These are phyloP conservation scores for Fusarium lyarnte DNA, from an alignment of 2,329 filamentous ascomycete genomes.

Conservation along the genomic window DNA sequence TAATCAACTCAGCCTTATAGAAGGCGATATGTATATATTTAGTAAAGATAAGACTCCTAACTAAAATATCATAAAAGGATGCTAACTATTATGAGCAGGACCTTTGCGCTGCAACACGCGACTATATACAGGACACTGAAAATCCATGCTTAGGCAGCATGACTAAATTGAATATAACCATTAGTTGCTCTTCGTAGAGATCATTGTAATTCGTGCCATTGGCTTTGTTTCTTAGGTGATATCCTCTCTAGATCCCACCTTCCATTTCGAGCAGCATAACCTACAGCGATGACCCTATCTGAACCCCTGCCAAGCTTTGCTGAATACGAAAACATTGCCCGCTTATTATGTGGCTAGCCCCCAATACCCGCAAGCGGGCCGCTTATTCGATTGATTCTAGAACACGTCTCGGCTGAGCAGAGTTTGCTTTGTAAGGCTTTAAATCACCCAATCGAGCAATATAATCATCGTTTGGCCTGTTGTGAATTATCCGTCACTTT, in stretches of 20 bases:
- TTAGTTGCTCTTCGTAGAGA: background rate
- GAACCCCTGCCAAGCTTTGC: background rate
- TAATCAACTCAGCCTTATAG: too few species aligned
- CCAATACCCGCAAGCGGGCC: background rate
- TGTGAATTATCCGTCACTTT: fast-evolving
- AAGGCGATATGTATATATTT: too few species aligned
- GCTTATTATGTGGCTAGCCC: background rate
- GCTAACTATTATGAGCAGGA: too few species aligned
- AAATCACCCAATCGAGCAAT: background rate
- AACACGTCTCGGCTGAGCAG: background rate
- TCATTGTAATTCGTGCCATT: background rate
- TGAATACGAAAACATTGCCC: background rate
- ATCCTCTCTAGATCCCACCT: background rate
- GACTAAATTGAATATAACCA: fast-evolving
- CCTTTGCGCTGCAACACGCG: too few species aligned
- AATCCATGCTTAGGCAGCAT: background rate
- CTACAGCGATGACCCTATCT: background rate
- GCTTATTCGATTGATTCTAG: background rate
- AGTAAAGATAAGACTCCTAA: too few species aligned
- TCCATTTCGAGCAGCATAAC: background rate
- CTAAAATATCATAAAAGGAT: too few species aligned
- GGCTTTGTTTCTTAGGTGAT: fast-evolving
- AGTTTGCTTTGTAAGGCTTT: background rate
- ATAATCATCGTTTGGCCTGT: background rate
- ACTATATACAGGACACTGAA: too few species aligned